Evolutionary conservation across 495 filamentous ascomycete species (phyloP).

Genomic region (Penicillium coffeae): DNA sequence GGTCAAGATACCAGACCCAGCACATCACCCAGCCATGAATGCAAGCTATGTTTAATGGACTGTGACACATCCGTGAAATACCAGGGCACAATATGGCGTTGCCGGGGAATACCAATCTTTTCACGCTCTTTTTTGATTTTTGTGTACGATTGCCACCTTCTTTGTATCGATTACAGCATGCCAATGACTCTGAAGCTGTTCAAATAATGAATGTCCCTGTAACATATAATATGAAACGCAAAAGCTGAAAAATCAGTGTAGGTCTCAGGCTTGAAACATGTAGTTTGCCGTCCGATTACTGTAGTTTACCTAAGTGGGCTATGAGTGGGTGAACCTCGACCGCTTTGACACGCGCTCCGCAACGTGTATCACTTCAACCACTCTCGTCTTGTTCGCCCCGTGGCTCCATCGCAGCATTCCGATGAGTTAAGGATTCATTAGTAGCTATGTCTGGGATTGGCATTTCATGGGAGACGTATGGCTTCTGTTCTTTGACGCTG

Average conservation of each 20-base stretch:
- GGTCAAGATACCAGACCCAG: conserved; percentile 38
- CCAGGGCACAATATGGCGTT: not conserved
- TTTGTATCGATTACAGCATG: not conserved
- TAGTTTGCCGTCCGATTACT: too few species aligned
- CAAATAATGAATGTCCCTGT: too few species aligned
- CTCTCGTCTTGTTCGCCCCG: conserved; percentile 3
- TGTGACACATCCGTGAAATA: not conserved
- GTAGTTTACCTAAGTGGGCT: not conserved
- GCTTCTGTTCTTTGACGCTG: conserved; percentile 1
- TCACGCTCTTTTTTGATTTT: not conserved
- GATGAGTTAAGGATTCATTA: not conserved
- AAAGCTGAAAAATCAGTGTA: too few species aligned
- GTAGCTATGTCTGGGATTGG: conserved; percentile 29
- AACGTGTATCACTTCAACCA: conserved; percentile 8
- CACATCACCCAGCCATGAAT: conserved; percentile 47
- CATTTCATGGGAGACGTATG: conserved; percentile 38
- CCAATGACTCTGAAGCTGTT: too few species aligned
- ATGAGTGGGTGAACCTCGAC: not conserved
- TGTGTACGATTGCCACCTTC: not conserved
- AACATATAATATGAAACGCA: too few species aligned
- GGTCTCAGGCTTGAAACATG: too few species aligned
- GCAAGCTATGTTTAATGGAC: conserved; percentile 25
- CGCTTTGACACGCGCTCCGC: not conserved
- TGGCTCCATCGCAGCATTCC: conserved; percentile 13
- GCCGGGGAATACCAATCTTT: not conserved